Base-by-base conservation (phyloP, 2,329 filamentous ascomycete genomes). In the Penicillium sp. region DNA sequence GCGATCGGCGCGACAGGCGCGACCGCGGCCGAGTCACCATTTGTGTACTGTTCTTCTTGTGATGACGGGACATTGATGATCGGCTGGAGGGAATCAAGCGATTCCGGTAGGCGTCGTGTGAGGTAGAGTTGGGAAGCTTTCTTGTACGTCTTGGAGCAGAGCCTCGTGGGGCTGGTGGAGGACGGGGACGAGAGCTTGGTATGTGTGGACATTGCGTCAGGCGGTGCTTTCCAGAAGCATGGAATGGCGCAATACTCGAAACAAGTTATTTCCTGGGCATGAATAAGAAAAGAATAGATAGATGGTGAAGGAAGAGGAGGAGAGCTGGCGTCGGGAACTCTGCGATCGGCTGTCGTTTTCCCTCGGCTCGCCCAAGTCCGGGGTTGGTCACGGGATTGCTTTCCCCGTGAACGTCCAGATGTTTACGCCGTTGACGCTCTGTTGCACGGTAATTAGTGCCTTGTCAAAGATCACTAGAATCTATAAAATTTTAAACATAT, bases 91-190 rank as follows among this genome's bases (percentile, higher is more conserved):
- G 88, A 91, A 21, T 90, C 89, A 28, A 96, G 80, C 0, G 93
- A 89, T 74, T 99, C 94, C 62, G 90, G 89, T 49, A 97, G 79
- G 44, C 93, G 89, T 72, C 94, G 91, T 72, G 94, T 99, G 54
- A 99, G 81, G 75, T 95, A 99, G 23, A 97, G 83, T 59, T 94
- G 92, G 6, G 91, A 95, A 29, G 94, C 89, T 76, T 96, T 91
- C 61, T 93, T 90, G 76, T 97, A 97, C 28, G 88, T 88, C 74
- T 94, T 94, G 62, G 93, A 94, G 66, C 96, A 75, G 36, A 74
- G 61, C 58, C 74, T 76, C 45, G 86, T 82, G 46, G 84, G 84
- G 26, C 84, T 82, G 45, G 90, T 78, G 36, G 86, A 84, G 63
- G 89, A 83, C 56, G 89, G 89, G 51, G 84, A 83, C 39, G 86